Conservation (phyloP, 176 grass and related monocot species). For the Oryza glumipatula region DNA sequence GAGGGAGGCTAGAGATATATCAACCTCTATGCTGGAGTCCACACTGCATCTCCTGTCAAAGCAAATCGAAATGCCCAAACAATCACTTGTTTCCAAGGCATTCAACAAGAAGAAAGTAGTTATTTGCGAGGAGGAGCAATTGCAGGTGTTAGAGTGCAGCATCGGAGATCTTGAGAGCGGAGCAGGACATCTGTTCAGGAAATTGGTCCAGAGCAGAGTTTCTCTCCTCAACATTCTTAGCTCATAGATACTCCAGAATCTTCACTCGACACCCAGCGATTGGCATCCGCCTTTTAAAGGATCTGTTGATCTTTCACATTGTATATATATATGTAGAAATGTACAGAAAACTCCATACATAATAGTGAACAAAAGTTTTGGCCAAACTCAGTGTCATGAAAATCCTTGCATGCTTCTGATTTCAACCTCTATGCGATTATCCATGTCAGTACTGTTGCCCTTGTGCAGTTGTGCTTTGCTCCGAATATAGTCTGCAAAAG, state of each 20-base stretch:
- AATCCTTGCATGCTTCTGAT: neutral
- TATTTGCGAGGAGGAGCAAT: conserved; percentile 32
- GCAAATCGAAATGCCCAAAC: conserved; percentile 37
- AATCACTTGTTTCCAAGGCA: conserved; percentile 35
- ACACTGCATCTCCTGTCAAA: conserved; percentile 28
- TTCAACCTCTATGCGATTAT: neutral
- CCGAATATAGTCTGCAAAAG: neutral
- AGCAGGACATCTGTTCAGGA: conserved; percentile 32
- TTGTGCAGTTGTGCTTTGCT: neutral
- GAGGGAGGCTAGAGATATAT: conserved; percentile 35
- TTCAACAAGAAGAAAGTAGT: conserved; percentile 38
- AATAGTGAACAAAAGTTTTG: conserved; percentile 27
- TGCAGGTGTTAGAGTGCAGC: conserved; percentile 38
- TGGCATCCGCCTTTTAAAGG: conserved; percentile 43
- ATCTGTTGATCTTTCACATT: conserved; percentile 34
- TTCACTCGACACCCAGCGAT: conserved; percentile 3
- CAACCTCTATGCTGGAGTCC: conserved; percentile 38
- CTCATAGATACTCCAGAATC: conserved; percentile 15
- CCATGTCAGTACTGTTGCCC: neutral
- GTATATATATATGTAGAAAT: conserved; percentile 1
- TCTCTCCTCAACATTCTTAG: conserved; percentile 48
- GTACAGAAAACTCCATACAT: neutral
- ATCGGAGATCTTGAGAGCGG: conserved; percentile 42
- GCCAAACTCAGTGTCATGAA: conserved; percentile 8
- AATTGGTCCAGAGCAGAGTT: conserved; percentile 43